Conservation (phyloP, 495 filamentous ascomycete genomes). For the Aspergillus carlsbadensis region DNA sequence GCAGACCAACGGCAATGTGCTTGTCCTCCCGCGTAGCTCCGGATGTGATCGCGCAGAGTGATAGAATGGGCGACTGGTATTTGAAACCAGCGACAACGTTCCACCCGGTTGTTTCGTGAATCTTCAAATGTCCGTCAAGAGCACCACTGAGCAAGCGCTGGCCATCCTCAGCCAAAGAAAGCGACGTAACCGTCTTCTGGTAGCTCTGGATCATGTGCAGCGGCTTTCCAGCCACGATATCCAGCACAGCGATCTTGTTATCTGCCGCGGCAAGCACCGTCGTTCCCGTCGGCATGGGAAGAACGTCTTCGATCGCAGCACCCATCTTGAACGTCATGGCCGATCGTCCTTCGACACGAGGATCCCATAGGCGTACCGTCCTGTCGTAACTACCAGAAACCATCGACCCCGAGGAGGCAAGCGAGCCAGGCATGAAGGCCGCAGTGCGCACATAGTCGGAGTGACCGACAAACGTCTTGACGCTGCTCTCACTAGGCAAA, state of each 20-base stretch:
- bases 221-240: conserved; percentile 88
- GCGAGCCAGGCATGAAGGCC: conserved; percentile 78
- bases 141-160: conserved; percentile 80
- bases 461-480: conserved; percentile 80
- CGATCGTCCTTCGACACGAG: conserved; percentile 63
- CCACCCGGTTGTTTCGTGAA: conserved; percentile 90
- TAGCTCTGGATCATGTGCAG: conserved; percentile 85
- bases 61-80: conserved; percentile 86
- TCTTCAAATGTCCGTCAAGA: conserved; percentile 93
- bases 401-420: conserved; percentile 64
- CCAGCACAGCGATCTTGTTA: conserved; percentile 88
- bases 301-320: conserved; percentile 78
- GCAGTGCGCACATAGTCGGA: conserved; percentile 88
- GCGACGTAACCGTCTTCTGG: conserved; percentile 92
- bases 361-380: conserved; percentile 92
- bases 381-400: conserved; percentile 92
- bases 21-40: conserved; percentile 70
- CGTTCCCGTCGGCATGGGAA: conserved; percentile 83
- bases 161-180: conserved; percentile 73
- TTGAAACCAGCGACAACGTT: conserved; percentile 90
- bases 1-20: conserved; percentile 91
- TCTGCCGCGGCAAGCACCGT: conserved; percentile 82
- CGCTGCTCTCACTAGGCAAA: conserved; percentile 73
- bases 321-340: conserved; percentile 92
- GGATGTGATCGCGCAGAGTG: conserved; percentile 69